phyloP scores from a whole-genome alignment of 2,329 filamentous ascomycete genomes.

The Biscogniauxia mediterranea region DNA sequence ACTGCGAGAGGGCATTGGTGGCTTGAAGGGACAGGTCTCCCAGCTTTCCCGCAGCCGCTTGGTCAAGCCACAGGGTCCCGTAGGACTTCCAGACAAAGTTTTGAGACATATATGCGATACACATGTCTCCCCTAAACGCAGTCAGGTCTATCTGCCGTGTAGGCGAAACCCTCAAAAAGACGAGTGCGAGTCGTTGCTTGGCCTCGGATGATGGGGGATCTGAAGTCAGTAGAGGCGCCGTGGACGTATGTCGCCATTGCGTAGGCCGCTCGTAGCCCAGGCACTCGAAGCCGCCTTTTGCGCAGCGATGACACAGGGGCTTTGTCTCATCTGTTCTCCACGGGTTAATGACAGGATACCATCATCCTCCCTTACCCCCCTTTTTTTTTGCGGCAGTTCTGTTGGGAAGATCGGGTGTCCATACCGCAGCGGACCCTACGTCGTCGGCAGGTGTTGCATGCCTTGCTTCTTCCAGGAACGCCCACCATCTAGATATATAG shows the following conservation, averaged over 20 bases:
- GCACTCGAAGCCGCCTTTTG: slow-evolving; percentile 18
- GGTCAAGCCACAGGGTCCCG: slow-evolving; percentile 17
- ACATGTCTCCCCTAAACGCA: not conserved
- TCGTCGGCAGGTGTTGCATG: slow-evolving; percentile 21
- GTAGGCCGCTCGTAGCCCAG: slow-evolving; percentile 19
- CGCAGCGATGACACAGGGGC: slow-evolving; percentile 18
- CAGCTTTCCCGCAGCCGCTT: slow-evolving; percentile 16
- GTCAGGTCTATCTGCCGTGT: not conserved
- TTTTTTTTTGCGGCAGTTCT: not conserved
- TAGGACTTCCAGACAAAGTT: slow-evolving; percentile 23
- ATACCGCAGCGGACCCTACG: slow-evolving; percentile 22
- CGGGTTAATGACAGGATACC: slow-evolving; percentile 4
- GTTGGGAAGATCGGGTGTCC: not conserved
- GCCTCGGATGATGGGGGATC: slow-evolving; percentile 6
- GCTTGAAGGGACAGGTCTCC: slow-evolving; percentile 15
- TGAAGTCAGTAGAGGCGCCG: slow-evolving; percentile 6
- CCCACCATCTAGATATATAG: slow-evolving; percentile 16
- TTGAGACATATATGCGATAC: slow-evolving; percentile 12
- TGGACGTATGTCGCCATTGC: slow-evolving; percentile 20
- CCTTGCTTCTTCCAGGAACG: slow-evolving; percentile 20
- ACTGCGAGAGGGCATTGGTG: slow-evolving; percentile 17
- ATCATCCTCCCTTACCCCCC: not conserved
- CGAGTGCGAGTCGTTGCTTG: not conserved
- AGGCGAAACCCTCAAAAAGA: not conserved
- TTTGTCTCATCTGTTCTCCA: slow-evolving; percentile 17